Conservation (phyloP, 106 monocot species). For the Acanthochlamys bracteata region DNA sequence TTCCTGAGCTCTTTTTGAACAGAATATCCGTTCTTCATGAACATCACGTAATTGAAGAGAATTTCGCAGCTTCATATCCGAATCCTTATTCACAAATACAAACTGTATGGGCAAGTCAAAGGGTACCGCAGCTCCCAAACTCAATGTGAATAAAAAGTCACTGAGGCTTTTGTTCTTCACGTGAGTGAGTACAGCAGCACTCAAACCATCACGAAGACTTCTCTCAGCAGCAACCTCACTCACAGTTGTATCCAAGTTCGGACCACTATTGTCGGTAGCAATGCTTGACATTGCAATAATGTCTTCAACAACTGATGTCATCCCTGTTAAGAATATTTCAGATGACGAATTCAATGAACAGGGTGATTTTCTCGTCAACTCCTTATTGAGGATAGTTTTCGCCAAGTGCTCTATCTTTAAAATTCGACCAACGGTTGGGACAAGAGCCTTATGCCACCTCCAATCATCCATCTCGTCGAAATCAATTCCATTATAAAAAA, state of each 20-base stretch:
- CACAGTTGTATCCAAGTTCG: conserved; percentile 66
- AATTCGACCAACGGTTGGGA: conserved; percentile 74
- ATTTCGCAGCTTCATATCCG: conserved; percentile 70
- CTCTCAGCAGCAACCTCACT: conserved; percentile 64
- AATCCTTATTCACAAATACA: conserved; percentile 94
- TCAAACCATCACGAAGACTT: conserved; percentile 62
- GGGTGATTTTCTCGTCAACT: conserved; percentile 19
- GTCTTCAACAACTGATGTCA: conserved; percentile 68
- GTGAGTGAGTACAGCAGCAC: conserved; percentile 53
- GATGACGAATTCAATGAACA: conserved; percentile 67
- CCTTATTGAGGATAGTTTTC: conserved; percentile 73
- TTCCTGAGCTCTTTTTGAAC: conserved; percentile 77
- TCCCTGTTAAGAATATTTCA: conserved; percentile 37
- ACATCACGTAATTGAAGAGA: conserved; percentile 78
- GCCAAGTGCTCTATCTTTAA: conserved; percentile 79
- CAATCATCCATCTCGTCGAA: conserved; percentile 83
- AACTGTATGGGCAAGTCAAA: conserved; percentile 84
- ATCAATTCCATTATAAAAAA: conserved; percentile 77
- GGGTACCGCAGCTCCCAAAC: conserved; percentile 57
- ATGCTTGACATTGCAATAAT: conserved; percentile 89
- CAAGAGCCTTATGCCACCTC: conserved; percentile 62
- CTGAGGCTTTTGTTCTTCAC: conserved; percentile 74
- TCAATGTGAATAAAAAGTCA: conserved; percentile 80
- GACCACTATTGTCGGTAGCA: conserved; percentile 90
- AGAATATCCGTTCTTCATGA: conserved; percentile 79